These are phyloP conservation scores for Huntiella bhutanensis DNA, from an alignment of 2,329 filamentous ascomycete species.

Conservation along the genomic window DNA sequence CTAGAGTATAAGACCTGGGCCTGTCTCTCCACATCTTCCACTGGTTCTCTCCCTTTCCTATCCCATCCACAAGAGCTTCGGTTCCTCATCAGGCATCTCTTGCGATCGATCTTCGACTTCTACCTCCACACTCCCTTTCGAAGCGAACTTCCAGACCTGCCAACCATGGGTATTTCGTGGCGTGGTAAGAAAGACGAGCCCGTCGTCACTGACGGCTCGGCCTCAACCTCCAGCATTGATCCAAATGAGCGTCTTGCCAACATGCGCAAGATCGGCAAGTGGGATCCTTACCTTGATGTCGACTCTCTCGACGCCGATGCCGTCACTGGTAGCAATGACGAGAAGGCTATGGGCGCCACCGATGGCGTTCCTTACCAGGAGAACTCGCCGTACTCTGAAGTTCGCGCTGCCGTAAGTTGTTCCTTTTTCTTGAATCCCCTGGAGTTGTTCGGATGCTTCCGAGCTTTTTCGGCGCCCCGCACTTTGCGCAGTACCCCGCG, in stretches of 20 bases:
- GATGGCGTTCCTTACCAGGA: constrained; percentile 30
- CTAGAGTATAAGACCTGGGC: constrained; percentile 6
- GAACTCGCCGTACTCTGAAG: constrained; percentile 37
- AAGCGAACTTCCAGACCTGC: not conserved
- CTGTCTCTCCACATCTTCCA: constrained; percentile 6
- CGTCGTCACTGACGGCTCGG: not conserved
- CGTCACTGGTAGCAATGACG: constrained; percentile 25
- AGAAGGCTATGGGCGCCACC: constrained; percentile 25
- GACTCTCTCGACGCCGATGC: constrained; percentile 33
- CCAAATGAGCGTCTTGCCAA: constrained; percentile 4
- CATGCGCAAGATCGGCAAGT: constrained; percentile 22
- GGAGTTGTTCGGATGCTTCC: not conserved
- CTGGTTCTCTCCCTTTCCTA: not conserved
- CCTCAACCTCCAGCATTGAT: constrained; percentile 4
- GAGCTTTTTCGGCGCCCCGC: no score
- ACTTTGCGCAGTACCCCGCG: no score
- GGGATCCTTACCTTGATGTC: constrained; percentile 37
- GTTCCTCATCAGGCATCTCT: constrained; percentile 5
- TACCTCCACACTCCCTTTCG: not conserved
- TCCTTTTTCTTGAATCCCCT: not conserved
- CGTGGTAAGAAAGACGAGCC: constrained; percentile 8
- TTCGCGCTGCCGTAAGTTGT: constrained; percentile 20
- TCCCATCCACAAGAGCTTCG: constrained; percentile 3
- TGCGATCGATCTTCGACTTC: constrained; percentile 1
- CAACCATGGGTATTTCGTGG: constrained; percentile 10